These are phyloP conservation scores for Dactylella cylindrospora DNA, from an alignment of 2,329 filamentous ascomycete species.

Conservation along the genomic window DNA sequence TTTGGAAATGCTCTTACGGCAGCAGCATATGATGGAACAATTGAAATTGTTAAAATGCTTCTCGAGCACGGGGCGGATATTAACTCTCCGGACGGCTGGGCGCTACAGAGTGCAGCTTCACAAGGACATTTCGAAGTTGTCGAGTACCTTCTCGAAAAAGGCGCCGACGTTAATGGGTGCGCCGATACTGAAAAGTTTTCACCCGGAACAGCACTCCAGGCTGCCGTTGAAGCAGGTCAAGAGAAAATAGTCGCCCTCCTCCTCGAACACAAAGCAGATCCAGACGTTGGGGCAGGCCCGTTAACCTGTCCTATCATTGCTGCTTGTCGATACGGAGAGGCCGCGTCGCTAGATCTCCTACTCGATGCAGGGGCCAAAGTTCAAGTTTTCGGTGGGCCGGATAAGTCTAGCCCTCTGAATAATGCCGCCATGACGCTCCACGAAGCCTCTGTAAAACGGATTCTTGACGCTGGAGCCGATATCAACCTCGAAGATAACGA, in stretches of 20 bases:
- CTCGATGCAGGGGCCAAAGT: conserved; percentile 52
- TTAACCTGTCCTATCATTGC: conserved; percentile 52
- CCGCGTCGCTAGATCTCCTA: conserved; percentile 52
- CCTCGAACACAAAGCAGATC: conserved; percentile 52
- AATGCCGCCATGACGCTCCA: conserved; percentile 52
- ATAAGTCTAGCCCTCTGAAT: conserved; percentile 52
- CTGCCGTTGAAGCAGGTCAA: conserved; percentile 52
- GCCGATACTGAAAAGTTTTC: conserved; percentile 50
- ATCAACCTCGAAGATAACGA: conserved; percentile 25
- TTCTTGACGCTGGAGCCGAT: conserved; percentile 30
- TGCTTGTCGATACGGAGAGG: conserved; percentile 51
- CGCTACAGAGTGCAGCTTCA: conserved; percentile 20
- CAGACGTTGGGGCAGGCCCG: conserved; percentile 52
- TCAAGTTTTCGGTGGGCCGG: conserved; percentile 51
- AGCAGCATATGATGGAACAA: conserved; percentile 19
- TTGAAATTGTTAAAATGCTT: conserved; percentile 17
- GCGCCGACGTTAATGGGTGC: conserved; percentile 48
- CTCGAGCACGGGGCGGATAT: conserved; percentile 26
- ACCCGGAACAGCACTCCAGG: conserved; percentile 53
- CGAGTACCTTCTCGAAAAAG: conserved; percentile 13
- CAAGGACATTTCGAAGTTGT: conserved; percentile 31
- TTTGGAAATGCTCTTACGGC: conserved; percentile 35
- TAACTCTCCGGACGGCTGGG: conserved; percentile 20
- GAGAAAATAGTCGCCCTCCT: conserved; percentile 52
- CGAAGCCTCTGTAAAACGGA: conserved; percentile 47